Base-by-base conservation (phyloP, 768 basidiomycete genomes). In the Lentinula detonsa region DNA sequence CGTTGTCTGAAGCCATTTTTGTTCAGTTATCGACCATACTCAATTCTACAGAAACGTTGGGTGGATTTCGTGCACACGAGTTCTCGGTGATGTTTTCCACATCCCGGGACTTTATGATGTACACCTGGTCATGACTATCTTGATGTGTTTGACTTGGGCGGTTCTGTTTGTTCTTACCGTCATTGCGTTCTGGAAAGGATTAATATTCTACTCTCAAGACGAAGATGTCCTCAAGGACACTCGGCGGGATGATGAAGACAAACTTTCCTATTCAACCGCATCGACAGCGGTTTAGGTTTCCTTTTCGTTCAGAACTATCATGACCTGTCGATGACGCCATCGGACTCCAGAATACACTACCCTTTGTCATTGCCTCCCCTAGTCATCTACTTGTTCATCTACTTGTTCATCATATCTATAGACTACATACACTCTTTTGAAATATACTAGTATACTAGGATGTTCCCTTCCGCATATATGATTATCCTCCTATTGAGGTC, bases 191-290 rank as follows among this genome's bases (percentile, higher is more conserved):
- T 71, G 65, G 65, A 73, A 75, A 59, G 79, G 79, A 35, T 68
- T 71, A 57, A 80, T 81, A 10, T 79, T 81, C 67, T 69, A 72
- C 39, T 76, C 76, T 7, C 70, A 73, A 21, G 69, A 71, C 37
- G 75, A 75, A 62, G 79, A 79, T 45, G 78, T 80, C 33, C 64
- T 81, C 51, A 73, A 74, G 49, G 80, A 81, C 61, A 60, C 64
- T 31, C 40, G 21, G 31, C 31, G 40, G 13, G 37, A 56, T 28
- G n/a, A 40, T 18, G 39, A 56, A 2, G 21, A 43, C 11, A 40
- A 21, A 28, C 13, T 43, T 10, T 31, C 18, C 21, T 28, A 16
- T 15, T n/a, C 40, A 4, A 40, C 37, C 7, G 5, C 28, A 28
- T 43, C 40, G 21, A 56, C 55, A 23, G 34, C 37, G 18, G 53